These are phyloP conservation scores for Syncephalis fuscata DNA, from an alignment of 371 early-diverging fungal species.

Conservation along the genomic window DNA sequence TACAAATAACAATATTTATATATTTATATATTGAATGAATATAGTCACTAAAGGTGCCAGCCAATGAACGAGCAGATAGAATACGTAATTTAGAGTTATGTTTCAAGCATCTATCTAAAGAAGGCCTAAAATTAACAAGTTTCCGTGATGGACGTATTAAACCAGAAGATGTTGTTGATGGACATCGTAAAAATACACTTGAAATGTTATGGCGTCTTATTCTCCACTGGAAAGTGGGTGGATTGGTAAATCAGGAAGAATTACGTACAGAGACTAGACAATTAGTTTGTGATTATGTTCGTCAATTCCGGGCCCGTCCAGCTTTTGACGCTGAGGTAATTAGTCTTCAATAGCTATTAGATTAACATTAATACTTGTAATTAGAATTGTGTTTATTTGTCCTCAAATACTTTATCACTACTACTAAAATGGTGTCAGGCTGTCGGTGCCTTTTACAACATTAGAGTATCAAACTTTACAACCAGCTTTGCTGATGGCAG, in stretches of 20 bases:
- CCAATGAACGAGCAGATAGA: slow-evolving; percentile 13
- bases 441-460: slow-evolving; percentile 13
- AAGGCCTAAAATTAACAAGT: slow-evolving; percentile 12
- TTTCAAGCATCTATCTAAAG: slow-evolving; percentile 6
- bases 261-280: slow-evolving; percentile 11
- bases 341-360: too few relatives aligned
- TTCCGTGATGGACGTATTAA: slow-evolving; percentile 13
- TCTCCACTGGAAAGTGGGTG: slow-evolving; percentile 17
- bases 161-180: slow-evolving; percentile 15
- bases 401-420: slow-evolving; percentile 13
- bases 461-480: slow-evolving; percentile 14
- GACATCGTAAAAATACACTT: slow-evolving; percentile 19
- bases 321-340: too few relatives aligned
- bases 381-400: slow-evolving; percentile 16
- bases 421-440: slow-evolving; percentile 17
- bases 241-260: slow-evolving; percentile 9
- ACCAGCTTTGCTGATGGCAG: slow-evolving; percentile 17
- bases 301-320: slow-evolving; percentile 7
- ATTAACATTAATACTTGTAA: too few relatives aligned
- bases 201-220: slow-evolving; percentile 19
- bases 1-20: neutral
- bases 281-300: slow-evolving; percentile 8
- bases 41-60: slow-evolving; percentile 17
- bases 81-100: slow-evolving; percentile 15
- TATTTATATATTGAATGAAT: neutral